phyloP scores from a whole-genome alignment of 2,329 filamentous ascomycete genomes.

The Plenodomus biglobosus region DNA sequence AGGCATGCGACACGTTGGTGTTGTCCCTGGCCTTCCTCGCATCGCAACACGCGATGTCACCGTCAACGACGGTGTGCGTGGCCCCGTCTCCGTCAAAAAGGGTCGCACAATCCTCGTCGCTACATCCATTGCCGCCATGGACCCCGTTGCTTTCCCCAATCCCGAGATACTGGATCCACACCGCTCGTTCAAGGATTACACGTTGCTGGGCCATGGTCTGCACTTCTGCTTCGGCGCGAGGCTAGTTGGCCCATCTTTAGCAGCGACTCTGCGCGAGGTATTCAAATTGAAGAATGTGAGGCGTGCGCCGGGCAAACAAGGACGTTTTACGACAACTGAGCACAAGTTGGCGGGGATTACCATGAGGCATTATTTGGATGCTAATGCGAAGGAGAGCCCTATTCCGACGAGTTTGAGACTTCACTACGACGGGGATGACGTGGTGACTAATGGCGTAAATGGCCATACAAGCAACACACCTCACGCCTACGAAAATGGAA shows the following conservation, averaged over 20 bases:
- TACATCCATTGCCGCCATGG: conserved; percentile 46
- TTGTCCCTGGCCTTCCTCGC: conserved; percentile 56
- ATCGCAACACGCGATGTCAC: conserved; percentile 48
- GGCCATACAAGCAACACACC: neutral
- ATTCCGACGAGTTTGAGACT: conserved; percentile 34
- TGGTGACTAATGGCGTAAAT: conserved; percentile 15
- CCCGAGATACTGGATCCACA: conserved; percentile 44
- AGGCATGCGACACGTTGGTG: conserved; percentile 57
- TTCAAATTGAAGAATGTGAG: conserved; percentile 40
- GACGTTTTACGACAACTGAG: conserved; percentile 47
- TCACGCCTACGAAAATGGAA: conserved; percentile 4
- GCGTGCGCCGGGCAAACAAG: conserved; percentile 35
- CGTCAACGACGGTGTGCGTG: conserved; percentile 55
- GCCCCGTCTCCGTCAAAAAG: conserved; percentile 50
- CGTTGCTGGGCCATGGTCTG: conserved; percentile 34
- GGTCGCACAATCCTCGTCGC: conserved; percentile 41
- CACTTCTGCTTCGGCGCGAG: conserved; percentile 41
- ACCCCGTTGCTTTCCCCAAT: conserved; percentile 36
- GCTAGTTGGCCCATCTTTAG: conserved; percentile 31
- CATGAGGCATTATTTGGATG: conserved; percentile 54
- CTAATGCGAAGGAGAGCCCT: conserved; percentile 51
- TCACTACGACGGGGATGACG: conserved; percentile 27
- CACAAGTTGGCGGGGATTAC: conserved; percentile 52
- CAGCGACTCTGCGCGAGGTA: conserved; percentile 36
- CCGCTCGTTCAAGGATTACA: conserved; percentile 38